A percentile compares a stretch with the other conserved stretches of the same genome.
phyloP scores from a whole-genome alignment of 768 basidiomycete species.

The Cyclocybe cylindracea region DNA sequence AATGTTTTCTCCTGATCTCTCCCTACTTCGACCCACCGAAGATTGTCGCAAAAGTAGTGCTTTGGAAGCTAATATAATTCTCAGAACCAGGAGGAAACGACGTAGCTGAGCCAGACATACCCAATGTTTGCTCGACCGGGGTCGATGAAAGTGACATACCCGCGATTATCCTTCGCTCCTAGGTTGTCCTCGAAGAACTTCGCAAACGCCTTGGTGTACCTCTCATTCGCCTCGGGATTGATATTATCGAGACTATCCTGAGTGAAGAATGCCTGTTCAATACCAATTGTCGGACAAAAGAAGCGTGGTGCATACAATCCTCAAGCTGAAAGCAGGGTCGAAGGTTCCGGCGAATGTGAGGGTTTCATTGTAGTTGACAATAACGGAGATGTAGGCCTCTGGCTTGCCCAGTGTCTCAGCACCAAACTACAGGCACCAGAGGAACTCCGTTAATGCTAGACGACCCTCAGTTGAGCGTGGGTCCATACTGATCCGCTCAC shows the following conservation, averaged over 20 bases:
- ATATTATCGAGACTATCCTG: constrained; percentile 63
- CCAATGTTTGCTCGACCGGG: constrained; percentile 51
- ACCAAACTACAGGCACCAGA: constrained; percentile 38
- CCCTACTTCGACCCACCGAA: constrained; percentile 22
- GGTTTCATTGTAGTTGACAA: constrained; percentile 56
- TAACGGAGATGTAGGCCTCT: constrained; percentile 52
- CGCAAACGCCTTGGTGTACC: constrained; percentile 58
- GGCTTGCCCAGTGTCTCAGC: constrained; percentile 58
- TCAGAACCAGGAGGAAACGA: background rate
- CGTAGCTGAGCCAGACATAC: constrained; percentile 29
- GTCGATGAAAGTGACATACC: constrained; percentile 61
- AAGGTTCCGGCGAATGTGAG: constrained; percentile 63
- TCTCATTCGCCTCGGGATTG: constrained; percentile 44
- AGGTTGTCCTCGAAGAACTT: constrained; percentile 56
- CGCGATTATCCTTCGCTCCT: constrained; percentile 48
- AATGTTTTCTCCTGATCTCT: background rate
- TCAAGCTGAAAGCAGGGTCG: constrained; percentile 64
- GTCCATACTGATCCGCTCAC: constrained; percentile 27
- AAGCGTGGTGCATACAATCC: constrained; percentile 44
- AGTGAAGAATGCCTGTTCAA: background rate
- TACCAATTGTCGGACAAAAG: background rate
- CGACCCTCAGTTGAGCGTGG: background rate
- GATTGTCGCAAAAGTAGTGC: constrained; percentile 49
- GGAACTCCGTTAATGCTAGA: background rate
- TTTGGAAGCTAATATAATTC: constrained; percentile 32